phyloP scores from a whole-genome alignment of 1,284 basidiomycete species.

The Pseudozyma flocculosa region DNA sequence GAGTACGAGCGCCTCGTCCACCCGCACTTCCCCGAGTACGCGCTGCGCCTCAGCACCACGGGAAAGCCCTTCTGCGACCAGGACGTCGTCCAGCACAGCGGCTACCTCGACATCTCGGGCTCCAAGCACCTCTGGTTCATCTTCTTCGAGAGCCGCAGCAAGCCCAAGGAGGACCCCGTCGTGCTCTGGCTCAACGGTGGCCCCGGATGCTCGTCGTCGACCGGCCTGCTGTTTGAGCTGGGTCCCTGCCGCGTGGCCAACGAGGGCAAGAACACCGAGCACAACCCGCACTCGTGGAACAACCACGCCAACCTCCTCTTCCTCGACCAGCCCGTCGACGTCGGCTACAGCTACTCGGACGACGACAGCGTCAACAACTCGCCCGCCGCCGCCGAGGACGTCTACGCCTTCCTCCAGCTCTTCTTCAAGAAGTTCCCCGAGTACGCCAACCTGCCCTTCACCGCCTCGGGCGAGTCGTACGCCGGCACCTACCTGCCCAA shows the following conservation, averaged over 20 bases:
- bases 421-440: slow-evolving; percentile 66
- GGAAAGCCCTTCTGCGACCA: slow-evolving; percentile 69
- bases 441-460: slow-evolving; percentile 53
- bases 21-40: slow-evolving; percentile 69
- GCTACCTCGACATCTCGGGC: slow-evolving; percentile 80
- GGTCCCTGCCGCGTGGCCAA: slow-evolving; percentile 77
- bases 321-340: slow-evolving; percentile 76
- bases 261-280: slow-evolving; percentile 69
- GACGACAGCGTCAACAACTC: slow-evolving; percentile 72
- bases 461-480: slow-evolving; percentile 64
- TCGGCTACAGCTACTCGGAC: slow-evolving; percentile 81
- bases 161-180: slow-evolving; percentile 74
- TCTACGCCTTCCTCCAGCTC: slow-evolving; percentile 84
- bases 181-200: slow-evolving; percentile 88
- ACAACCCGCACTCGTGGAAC: slow-evolving; percentile 79
- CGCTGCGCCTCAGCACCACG: slow-evolving; percentile 64
- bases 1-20: slow-evolving; percentile 71
- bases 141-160: slow-evolving; percentile 77
- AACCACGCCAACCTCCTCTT: slow-evolving; percentile 70
- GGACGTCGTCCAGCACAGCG: slow-evolving; percentile 77
- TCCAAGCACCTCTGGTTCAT: slow-evolving; percentile 86
- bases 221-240: slow-evolving; percentile 74
- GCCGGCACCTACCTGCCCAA: slow-evolving; percentile 65
- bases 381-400: slow-evolving; percentile 75
- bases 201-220: slow-evolving; percentile 62